Evolutionary conservation across 2,329 filamentous ascomycete species (phyloP).

Genomic region (Ceratocystis smalleyi): DNA sequence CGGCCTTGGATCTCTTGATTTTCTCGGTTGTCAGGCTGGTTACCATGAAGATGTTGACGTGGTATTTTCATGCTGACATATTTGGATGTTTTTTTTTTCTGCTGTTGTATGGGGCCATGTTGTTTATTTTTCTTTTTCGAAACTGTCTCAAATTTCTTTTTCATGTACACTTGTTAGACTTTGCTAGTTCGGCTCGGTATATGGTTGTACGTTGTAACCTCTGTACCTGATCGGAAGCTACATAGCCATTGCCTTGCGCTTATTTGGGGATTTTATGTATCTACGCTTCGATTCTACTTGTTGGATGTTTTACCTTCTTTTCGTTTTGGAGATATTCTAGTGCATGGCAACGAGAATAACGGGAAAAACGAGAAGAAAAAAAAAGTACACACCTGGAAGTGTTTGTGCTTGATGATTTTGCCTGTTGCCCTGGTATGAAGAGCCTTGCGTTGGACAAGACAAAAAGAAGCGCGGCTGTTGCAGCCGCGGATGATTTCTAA

Average conservation of each 20-base stretch:
- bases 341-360: neutral
- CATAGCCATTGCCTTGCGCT: neutral
- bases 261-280: neutral
- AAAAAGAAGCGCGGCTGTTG: too few relatives aligned
- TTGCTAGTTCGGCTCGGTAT: neutral
- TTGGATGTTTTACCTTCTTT: neutral
- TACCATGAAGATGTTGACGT: neutral
- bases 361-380: neutral
- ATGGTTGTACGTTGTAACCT: neutral
- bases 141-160: neutral
- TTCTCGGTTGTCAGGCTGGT: neutral
- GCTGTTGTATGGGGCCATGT: neutral
- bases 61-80: neutral
- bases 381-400: neutral
- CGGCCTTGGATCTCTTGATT: neutral
- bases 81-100: neutral
- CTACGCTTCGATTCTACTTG: constrained; percentile 1
- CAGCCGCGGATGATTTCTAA: neutral
- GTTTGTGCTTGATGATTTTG: neutral
- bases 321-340: neutral
- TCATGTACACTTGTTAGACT: neutral
- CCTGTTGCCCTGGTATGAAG: too few relatives aligned
- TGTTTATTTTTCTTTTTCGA: neutral
- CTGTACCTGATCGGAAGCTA: neutral
- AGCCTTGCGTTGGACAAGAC: too few relatives aligned